Conservation (phyloP, 257 asterid species). For the Lycium ferocissimum region DNA sequence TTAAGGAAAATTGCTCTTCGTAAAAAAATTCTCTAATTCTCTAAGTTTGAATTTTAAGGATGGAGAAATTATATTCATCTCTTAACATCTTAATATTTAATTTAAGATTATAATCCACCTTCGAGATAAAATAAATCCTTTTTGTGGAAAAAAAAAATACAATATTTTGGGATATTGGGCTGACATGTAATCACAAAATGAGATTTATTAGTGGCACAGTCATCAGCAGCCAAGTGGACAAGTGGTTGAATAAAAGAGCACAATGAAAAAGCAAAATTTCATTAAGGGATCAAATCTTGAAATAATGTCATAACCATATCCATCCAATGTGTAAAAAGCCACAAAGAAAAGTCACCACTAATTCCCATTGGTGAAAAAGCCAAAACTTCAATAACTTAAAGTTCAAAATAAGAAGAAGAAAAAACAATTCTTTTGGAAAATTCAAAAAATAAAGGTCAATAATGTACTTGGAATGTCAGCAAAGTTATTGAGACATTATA, state of each 20-base stretch:
- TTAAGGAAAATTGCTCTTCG: too few species aligned
- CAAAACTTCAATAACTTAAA: neutral
- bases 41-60: neutral
- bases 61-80: neutral
- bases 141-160: neutral
- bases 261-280: neutral
- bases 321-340: neutral
- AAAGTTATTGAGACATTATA: neutral
- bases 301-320: conserved; percentile 24
- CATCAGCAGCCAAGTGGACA: neutral
- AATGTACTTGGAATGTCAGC: neutral
- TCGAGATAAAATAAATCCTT: neutral
- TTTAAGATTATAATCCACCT: neutral
- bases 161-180: neutral
- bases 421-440: neutral
- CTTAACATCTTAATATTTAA: neutral
- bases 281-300: conserved; percentile 13
- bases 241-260: conserved; percentile 25
- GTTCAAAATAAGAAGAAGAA: neutral
- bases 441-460: neutral
- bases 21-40: too few species aligned
- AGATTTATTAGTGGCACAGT: conserved; percentile 16
- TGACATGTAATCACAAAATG: neutral
- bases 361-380: neutral
- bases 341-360: neutral